Percentiles rank a stretch among this genome's conserved stretches.
Evolutionary conservation across 2,329 filamentous ascomycete species (phyloP).

Genomic region (Clonostachys sp.): DNA sequence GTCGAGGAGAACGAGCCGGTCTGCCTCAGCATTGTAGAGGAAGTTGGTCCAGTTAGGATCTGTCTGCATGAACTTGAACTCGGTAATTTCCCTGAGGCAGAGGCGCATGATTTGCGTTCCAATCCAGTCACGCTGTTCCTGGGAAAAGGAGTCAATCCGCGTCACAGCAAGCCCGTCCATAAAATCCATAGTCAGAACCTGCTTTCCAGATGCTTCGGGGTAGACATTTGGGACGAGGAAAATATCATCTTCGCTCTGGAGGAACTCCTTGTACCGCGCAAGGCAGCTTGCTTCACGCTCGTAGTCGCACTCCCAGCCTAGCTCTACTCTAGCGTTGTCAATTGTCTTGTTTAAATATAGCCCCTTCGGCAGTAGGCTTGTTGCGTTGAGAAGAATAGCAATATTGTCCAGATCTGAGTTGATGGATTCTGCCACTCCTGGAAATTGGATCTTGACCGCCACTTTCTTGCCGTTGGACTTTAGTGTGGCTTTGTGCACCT

Average conservation of each 20-base stretch:
- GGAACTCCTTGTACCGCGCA: conserved; percentile 68
- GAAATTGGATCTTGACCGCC: conserved; percentile 96
- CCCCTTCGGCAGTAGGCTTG: conserved; percentile 82
- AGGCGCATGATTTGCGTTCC: conserved; percentile 89
- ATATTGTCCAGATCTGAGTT: conserved; percentile 95
- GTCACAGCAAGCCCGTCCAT: conserved; percentile 86
- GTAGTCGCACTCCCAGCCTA: conserved; percentile 98
- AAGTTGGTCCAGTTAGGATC: conserved; percentile 99
- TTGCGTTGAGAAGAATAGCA: conserved; percentile 83
- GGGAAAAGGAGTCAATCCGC: conserved; percentile 68
- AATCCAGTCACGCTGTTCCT: conserved; percentile 90
- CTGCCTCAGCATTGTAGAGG: conserved; percentile 70
- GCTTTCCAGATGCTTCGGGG: conserved; percentile 72
- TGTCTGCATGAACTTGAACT: conserved; percentile 98
- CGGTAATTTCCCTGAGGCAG: conserved; percentile 86
- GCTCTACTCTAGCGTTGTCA: conserved; percentile 84
- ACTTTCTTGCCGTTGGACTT: conserved; percentile 71
- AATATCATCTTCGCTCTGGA: conserved; percentile 59
- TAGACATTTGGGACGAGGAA: conserved; percentile 81
- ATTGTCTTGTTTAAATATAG: conserved; percentile 97
- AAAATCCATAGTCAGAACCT: conserved; percentile 90
- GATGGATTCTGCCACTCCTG: conserved; percentile 91
- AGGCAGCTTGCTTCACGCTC: conserved; percentile 80
- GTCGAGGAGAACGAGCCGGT: conserved; percentile 84
- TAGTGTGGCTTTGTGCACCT: conserved; percentile 84